A percentile compares a stretch with the other conserved stretches of the same genome.
Evolutionary conservation across 768 basidiomycete genomes (phyloP).

Genomic region (Leccinum fibrillosum): DNA sequence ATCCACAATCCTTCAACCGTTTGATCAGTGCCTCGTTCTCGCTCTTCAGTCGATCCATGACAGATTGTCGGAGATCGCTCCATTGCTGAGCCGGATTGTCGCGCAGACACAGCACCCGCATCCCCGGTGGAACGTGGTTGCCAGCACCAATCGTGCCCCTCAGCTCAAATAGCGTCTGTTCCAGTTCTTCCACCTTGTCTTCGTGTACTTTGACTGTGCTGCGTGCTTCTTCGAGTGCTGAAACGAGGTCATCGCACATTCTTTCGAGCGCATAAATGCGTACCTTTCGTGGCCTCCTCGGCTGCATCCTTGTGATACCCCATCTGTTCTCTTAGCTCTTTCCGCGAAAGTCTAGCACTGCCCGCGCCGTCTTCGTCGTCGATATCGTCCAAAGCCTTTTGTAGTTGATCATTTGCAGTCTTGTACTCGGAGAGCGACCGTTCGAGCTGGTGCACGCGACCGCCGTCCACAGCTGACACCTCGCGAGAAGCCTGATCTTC

Average conservation of each 20-base stretch:
- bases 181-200: constrained; percentile 63
- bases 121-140: constrained; percentile 67
- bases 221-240: constrained; percentile 46
- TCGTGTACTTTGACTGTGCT: constrained; percentile 37
- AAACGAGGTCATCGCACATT: not conserved
- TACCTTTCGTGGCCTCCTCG: constrained; percentile 42
- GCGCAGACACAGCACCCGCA: constrained; percentile 62
- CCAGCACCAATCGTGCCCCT: constrained; percentile 74
- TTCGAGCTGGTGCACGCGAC: constrained; percentile 53
- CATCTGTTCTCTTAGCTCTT: constrained; percentile 40
- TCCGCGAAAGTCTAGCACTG: constrained; percentile 22
- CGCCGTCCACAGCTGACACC: constrained; percentile 24
- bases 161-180: constrained; percentile 77
- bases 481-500: constrained; percentile 46
- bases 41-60: constrained; percentile 67
- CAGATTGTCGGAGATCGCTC: constrained; percentile 70
- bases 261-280: not conserved
- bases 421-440: constrained; percentile 55
- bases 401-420: constrained; percentile 41
- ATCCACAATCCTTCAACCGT: constrained; percentile 46
- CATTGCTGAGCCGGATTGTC: constrained; percentile 86
- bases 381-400: constrained; percentile 46
- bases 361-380: constrained; percentile 34
- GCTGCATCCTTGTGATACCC: constrained; percentile 37
- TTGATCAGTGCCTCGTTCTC: constrained; percentile 85